A percentile compares a stretch with the other conserved stretches of the same genome.
Evolutionary conservation across 768 basidiomycete genomes (phyloP).

Genomic region (Russula sp.): DNA sequence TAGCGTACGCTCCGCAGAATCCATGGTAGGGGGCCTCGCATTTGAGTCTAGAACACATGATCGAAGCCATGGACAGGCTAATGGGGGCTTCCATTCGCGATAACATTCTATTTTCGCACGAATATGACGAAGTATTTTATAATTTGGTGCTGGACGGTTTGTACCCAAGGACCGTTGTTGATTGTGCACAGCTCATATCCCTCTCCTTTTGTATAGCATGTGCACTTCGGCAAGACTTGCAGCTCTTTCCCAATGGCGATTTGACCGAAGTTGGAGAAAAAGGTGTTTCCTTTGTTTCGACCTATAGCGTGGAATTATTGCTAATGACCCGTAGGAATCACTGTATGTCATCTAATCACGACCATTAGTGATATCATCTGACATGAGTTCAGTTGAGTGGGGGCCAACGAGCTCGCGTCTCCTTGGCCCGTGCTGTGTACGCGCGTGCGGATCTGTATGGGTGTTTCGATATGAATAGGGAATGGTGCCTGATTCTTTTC

Average conservation of each 20-base stretch:
- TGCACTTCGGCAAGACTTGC: slow-evolving; percentile 75
- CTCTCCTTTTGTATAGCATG: slow-evolving; percentile 46
- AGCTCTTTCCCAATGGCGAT: slow-evolving; percentile 74
- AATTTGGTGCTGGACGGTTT: slow-evolving; percentile 72
- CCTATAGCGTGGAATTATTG: background rate
- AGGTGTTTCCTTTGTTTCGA: slow-evolving; percentile 34
- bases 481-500: background rate
- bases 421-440: slow-evolving; percentile 85
- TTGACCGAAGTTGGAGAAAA: slow-evolving; percentile 82
- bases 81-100: slow-evolving; percentile 80
- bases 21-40: slow-evolving; percentile 51
- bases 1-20: slow-evolving; percentile 83
- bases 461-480: background rate
- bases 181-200: background rate
- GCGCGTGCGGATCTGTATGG: slow-evolving; percentile 81
- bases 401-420: slow-evolving; percentile 77
- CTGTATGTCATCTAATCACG: slow-evolving; percentile 35
- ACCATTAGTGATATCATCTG: background rate
- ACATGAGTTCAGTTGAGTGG: slow-evolving; percentile 52
- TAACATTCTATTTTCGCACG: slow-evolving; percentile 89
- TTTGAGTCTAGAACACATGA: background rate
- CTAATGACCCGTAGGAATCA: slow-evolving; percentile 38
- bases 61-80: slow-evolving; percentile 43
- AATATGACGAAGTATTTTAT: slow-evolving; percentile 81
- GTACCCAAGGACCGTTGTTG: background rate